These are phyloP conservation scores for Phytophthora nicotianae DNA, from an alignment of 352 stramenopile genomes.

Conservation along the genomic window DNA sequence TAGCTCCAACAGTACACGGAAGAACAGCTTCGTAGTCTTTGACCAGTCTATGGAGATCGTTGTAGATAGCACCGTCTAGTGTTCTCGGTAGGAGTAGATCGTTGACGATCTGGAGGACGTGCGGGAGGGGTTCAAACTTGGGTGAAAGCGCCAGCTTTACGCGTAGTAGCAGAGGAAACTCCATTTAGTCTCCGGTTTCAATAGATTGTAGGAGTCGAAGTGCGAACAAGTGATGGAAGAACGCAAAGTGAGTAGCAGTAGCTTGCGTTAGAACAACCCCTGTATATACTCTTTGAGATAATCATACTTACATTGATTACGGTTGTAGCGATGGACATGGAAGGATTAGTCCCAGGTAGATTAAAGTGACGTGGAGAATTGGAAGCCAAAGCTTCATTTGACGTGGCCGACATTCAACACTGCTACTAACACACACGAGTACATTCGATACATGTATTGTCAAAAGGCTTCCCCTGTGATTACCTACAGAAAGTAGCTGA, in stretches of 20 bases:
- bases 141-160: neutral
- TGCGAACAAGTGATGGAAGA: neutral
- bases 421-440: too few species aligned
- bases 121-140: neutral
- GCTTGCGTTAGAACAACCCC: too few species aligned
- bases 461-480: too few species aligned
- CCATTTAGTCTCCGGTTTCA: neutral
- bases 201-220: neutral
- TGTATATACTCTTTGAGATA: too few species aligned
- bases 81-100: conserved; percentile 1
- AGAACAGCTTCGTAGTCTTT: neutral
- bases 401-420: conserved; percentile 6
- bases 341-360: conserved; percentile 6
- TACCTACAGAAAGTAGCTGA: too few species aligned
- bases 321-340: neutral
- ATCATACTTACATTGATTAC: neutral
- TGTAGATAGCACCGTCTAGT: conserved; percentile 7
- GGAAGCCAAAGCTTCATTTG: neutral
- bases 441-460: too few species aligned
- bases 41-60: conserved; percentile 1
- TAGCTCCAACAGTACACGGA: conserved; percentile 2
- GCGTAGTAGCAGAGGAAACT: conserved; percentile 3
- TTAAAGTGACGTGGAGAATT: conserved; percentile 6
- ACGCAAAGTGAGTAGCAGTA: neutral
- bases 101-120: conserved; percentile 4